Base-by-base conservation (phyloP, 192 early-diverging fungal genomes). In the Globomyces pollinis-pini region DNA sequence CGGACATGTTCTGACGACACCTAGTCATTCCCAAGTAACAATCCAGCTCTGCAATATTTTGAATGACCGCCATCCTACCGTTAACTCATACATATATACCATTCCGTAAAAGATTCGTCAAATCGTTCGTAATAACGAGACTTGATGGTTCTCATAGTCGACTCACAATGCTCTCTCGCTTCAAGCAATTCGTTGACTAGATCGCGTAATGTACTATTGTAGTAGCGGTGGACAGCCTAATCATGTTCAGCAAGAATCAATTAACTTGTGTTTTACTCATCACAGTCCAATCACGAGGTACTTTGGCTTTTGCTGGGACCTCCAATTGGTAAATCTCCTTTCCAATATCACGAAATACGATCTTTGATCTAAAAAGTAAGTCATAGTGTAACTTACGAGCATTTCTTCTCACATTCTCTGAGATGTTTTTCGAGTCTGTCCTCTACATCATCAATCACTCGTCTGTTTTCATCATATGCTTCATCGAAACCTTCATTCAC, bases 251-350 rank as follows among this genome's bases (percentile, higher is more conserved):
- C n/a, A n/a, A n/a, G n/a, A n/a, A n/a, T n/a, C n/a, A n/a, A n/a
- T n/a, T n/a, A n/a, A n/a, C n/a, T n/a, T 86, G 76, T 2, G 94
- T 99, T 21, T 83, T 75, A 2, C 88, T 92, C 59, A 89, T 69
- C 28, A 80, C 68, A 30, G 75, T 73, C 86, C 91, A 99, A 55
- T 81, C 71, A 36, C 57, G 56, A 0, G 94, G 93, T 26, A 92
- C 88, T 26, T 86, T 79, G 38, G 86, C 68, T 34, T 69, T 76
- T 28, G 79, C 79, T 0, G 93, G 86, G 6, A 93, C 73, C 61
- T 99, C 93, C n/a, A 99, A 59, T 69, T 93, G 91, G 66, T 91
- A 94, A 15, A 88, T 82, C 63, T 99, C 96, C 68, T 99, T 99
- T 38, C 94, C 93, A 49, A 96, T 73, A 71, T 94, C 83, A 59